These are phyloP conservation scores for Russula griseocarnosa DNA, from an alignment of 768 basidiomycete genomes.

Conservation along the genomic window DNA sequence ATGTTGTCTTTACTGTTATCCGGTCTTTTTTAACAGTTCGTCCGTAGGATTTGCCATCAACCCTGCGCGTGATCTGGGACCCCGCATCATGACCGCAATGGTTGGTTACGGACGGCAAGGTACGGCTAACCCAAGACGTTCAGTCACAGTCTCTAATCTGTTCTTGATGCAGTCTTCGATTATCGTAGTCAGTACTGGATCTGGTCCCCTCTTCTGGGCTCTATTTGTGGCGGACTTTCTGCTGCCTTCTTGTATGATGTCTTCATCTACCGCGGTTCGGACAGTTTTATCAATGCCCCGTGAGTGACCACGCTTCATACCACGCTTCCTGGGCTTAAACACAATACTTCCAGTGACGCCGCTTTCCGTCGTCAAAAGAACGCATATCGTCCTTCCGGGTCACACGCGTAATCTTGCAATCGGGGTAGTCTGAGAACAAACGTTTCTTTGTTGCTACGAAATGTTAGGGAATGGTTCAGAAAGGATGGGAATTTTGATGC, in stretches of 20 bases:
- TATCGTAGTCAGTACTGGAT: slow-evolving; percentile 63
- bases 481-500: background rate
- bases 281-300: slow-evolving; percentile 54
- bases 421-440: background rate
- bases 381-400: slow-evolving; percentile 7
- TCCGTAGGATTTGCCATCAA: slow-evolving; percentile 55
- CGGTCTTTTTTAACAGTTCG: background rate
- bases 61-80: slow-evolving; percentile 70
- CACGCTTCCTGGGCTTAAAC: background rate
- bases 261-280: slow-evolving; percentile 53
- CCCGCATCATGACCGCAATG: slow-evolving; percentile 64
- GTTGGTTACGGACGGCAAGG: slow-evolving; percentile 61
- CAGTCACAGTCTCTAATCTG: background rate
- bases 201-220: slow-evolving; percentile 61
- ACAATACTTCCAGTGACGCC: slow-evolving; percentile 6
- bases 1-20: background rate
- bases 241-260: slow-evolving; percentile 57
- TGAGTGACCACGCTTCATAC: slow-evolving; percentile 32
- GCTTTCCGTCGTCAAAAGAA: slow-evolving; percentile 5
- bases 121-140: slow-evolving; percentile 2
- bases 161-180: slow-evolving; percentile 37
- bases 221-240: slow-evolving; percentile 54
- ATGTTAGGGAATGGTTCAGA: background rate
- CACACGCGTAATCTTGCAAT: background rate
- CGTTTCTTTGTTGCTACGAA: background rate